Base-by-base conservation (phyloP, 2,329 filamentous ascomycete genomes). In the Venturia aucupariae region DNA sequence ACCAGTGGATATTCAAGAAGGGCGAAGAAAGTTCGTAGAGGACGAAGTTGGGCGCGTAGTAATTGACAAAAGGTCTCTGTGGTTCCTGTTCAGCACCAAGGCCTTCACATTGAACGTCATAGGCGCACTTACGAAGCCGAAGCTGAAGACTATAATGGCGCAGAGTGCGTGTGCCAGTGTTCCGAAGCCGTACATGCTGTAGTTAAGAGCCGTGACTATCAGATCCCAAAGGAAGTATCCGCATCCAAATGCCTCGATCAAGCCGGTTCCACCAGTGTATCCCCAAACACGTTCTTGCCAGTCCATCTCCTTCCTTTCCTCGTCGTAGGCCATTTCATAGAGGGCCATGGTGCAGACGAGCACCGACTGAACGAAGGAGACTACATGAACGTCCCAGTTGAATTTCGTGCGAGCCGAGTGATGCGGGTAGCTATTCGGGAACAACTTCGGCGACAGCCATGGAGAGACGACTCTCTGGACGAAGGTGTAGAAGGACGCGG, bases 1-100 rank as follows among this genome's bases (percentile, higher is more conserved):
- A 94, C 90, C 90, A 95, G 79, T 95, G 90, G 72, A 94, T 84
- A 73, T 95, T 95, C 65, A 94, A 82, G 75, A 94, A 92, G 13
- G 90, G 90, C 4, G 88, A 89, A 32, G 89, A 92, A 44, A 95
- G 83, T 75, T 95, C 90, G 84, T 92, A 95, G 65, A 94, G 86
- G 70, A 95, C 90, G 75, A 95, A 95, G 66, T 85, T 85, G 64
- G 84, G 83, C 65, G 84, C 88, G 75, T 94, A 95, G 79, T 87
- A 92, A 78, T 93, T 92, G 68, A 92, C 82, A 71, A 93, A 92
- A 1, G 90, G 90, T 66, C 89, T 83, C 90, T 94, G 72, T 62
- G 35, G 19, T n/a, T 13, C n/a, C 38, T 39, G 11, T 35, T 57
- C 22, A 57, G n/a, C 42, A 54, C 61, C n/a, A 15, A 42, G 22